Evolutionary conservation across 1,139 yeast genomes (phyloP), one percentile per base, ranked within the genome.

Genomic region (Geotrichum cucujoidarum): DNA sequence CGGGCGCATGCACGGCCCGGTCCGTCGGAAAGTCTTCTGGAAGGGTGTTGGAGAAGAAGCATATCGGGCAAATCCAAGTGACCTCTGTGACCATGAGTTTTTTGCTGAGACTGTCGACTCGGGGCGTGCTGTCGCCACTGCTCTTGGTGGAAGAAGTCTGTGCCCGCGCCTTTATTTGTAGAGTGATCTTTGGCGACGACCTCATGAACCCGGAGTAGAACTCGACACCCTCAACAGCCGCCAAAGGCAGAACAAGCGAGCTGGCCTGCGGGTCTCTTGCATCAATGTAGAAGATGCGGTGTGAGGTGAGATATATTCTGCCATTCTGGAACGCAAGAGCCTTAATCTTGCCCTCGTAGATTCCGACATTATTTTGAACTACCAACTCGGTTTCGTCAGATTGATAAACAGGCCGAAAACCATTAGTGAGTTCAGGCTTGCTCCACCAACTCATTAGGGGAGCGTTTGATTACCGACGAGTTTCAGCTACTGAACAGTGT

Each of bases 51-150:
- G 81, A 73, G 57, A 74, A 83, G 37, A 81, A 81, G 63, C 97
- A 90, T 3, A 90, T 89, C 11, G 85, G 82, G 63, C 97, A 90
- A 1, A 77, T 75, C 97, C 97, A 90, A 25, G 75, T 72, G 13
- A 55, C 51, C 30, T 54, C 53, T 10, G 45, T 42, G 5, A 35
- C 43, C 35, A 39, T 39, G 7, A 39, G 34, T 18, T 30, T 39
- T 14, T 39, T 39, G 43, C 43, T 39, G 16, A 39, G 29, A 8
- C 33, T 22, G 17, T 38, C 41, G 5, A 21, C 31, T 38, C 27
- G 32, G 2, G 10, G 17, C 11, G n/a, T 31, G 17, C 38, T 35
- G 24, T 29, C 21, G 13, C 4, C 5, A 3, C 30, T 18, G 25
- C 14, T 27, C n/a, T 14, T 33, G 13, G 42, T 43, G 35, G 38